Conservation (phyloP, 2,329 filamentous ascomycete species). For the Nothopassalora personata region DNA sequence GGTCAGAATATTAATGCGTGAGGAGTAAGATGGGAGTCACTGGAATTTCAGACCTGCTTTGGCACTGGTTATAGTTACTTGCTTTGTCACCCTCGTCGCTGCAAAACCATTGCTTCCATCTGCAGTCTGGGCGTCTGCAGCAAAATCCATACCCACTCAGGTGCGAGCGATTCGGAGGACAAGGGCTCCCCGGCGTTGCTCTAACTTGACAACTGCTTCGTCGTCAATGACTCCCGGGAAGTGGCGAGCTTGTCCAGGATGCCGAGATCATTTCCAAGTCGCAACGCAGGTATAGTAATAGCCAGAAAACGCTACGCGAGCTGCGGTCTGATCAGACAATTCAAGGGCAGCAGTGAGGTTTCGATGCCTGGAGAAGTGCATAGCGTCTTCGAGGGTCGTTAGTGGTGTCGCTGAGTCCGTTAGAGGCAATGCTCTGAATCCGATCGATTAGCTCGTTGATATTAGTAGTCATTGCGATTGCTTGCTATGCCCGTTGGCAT, state of each 20-base stretch:
- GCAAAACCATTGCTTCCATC: slow-evolving; percentile 1
- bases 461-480: neutral
- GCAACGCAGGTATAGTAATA: neutral
- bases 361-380: neutral
- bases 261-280: slow-evolving; percentile 5
- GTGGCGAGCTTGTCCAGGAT: slow-evolving; percentile 4
- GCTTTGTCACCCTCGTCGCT: neutral
- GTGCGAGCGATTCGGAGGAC: slow-evolving; percentile 6
- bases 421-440: neutral
- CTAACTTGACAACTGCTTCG: neutral
- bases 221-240: neutral
- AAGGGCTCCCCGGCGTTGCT: slow-evolving; percentile 1
- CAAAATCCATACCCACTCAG: neutral
- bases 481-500: neutral
- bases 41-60: slow-evolving; percentile 7
- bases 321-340: neutral
- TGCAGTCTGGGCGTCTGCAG: neutral
- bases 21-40: neutral
- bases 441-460: neutral
- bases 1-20: neutral
- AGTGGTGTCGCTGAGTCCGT: neutral
- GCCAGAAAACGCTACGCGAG: neutral
- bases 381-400: neutral
- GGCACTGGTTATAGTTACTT: neutral
- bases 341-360: neutral